Evolutionary conservation across 345 rosid species (phyloP), one percentile per base, ranked within the genome.

Genomic region (Iberis pinnata): DNA sequence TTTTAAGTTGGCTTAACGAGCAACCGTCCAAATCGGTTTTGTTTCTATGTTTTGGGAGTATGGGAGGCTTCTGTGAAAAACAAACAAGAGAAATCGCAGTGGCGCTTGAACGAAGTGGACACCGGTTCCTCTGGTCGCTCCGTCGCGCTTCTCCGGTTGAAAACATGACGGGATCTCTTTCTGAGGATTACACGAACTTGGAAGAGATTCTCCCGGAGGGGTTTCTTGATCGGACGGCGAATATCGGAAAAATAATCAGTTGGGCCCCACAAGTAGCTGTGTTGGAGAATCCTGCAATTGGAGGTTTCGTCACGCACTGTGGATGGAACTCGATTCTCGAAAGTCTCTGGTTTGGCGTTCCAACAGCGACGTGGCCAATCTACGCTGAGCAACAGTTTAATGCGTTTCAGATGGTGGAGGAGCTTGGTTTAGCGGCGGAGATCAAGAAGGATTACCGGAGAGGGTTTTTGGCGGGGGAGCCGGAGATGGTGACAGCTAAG

Each of bases 241-340:
- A n/a, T 14, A 58, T 56, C 9, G 84, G 84, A 18, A 69, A 55
- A 45, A 38, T 77, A 0, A 70, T 69, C 2, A 83, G 89, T 31
- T 76, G 89, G 86, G 89, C 80, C 7, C 83, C 83, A 12, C 86
- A 82, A 40, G 70, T 52, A 4, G 69, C 66, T 2, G 40, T 82
- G 6, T 33, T 80, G 16, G 80, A 44, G 5, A 81, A 80, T 20
- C 56, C 63, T 3, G 72, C 86, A 0, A 46, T 76, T 0, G 86
- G 78, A 2, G 75, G 81, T 0, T 80, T 82, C 7, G 80, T 80
- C 1, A 60, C 88, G 5, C 85, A 83, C 48, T 79, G 86, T 7
- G 95, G 87, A 0, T 82, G 93, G 88, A 84, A 84, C 61, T 84
- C 93, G 1, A 56, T 51, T 1, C 51, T 81, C 2, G 88, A 84